A percentile compares a stretch with the other conserved stretches of the same genome.
phyloP scores from a whole-genome alignment of 1,139 yeast species.

The Scheffersomyces titani region DNA sequence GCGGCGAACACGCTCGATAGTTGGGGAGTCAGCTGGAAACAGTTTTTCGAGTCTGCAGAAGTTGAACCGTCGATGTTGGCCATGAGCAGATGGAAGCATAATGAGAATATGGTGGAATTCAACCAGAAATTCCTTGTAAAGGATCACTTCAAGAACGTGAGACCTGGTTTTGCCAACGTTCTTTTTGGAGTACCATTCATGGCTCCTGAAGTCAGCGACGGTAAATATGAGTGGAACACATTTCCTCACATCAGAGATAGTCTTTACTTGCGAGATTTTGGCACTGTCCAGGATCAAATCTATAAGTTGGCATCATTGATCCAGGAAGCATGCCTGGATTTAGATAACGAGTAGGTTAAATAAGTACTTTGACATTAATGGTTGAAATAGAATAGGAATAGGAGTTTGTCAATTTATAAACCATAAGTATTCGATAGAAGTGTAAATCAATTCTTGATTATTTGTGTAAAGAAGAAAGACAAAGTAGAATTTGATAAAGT shows the following conservation, averaged over 20 bases:
- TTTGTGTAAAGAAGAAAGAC: too few species aligned
- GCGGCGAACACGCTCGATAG: conserved; percentile 29
- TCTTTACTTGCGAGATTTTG: conserved; percentile 49
- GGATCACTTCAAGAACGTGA: conserved; percentile 34
- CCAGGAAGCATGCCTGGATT: conserved; percentile 20
- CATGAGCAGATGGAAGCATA: conserved; percentile 78
- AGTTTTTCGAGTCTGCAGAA: conserved; percentile 35
- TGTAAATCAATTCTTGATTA: not conserved
- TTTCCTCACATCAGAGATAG: conserved; percentile 79
- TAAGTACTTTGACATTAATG: not conserved
- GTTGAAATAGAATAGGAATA: not conserved
- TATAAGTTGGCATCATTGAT: conserved; percentile 44
- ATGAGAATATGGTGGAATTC: conserved; percentile 59
- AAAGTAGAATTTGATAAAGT: too few species aligned
- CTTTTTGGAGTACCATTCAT: conserved; percentile 70
- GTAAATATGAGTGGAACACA: conserved; percentile 56
- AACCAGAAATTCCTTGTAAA: conserved; percentile 52
- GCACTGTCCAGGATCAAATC: conserved; percentile 58
- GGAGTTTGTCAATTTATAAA: not conserved
- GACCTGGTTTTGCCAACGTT: conserved; percentile 70
- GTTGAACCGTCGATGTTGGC: conserved; percentile 72
- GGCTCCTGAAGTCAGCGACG: conserved; percentile 43
- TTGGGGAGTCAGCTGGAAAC: conserved; percentile 60
- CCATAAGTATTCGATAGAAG: too few species aligned
- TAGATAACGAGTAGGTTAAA: conserved; percentile 1